Evolutionary conservation across 371 early-diverging fungal species (phyloP), one percentile per base, ranked within the genome.

Genomic region (Actinomucor elegans): DNA sequence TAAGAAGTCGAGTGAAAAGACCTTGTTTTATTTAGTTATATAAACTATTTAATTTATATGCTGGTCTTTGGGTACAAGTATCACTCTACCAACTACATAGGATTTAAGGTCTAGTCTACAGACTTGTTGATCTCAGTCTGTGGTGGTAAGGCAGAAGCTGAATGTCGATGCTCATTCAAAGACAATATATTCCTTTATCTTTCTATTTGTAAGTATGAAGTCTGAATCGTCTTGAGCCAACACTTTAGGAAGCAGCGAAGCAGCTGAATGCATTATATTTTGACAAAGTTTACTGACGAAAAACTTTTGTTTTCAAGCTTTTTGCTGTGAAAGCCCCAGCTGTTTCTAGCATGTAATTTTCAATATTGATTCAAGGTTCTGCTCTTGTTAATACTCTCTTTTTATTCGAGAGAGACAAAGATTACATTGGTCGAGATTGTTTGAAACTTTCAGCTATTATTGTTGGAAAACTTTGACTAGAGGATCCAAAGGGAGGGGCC

Each of bases 81-180:
- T n/a, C n/a, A n/a, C n/a, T n/a, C n/a, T n/a, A n/a, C n/a, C n/a
- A n/a, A n/a, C n/a, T n/a, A n/a, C n/a, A n/a, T n/a, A n/a, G n/a
- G n/a, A n/a, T n/a, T n/a, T n/a, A n/a, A n/a, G n/a, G n/a, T n/a
- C n/a, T n/a, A n/a, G n/a, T n/a, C n/a, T n/a, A n/a, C n/a, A n/a
- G n/a, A n/a, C 56, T 48, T 48, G 48, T 56, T 56, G 40, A 44
- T 55, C 48, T 41, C 47, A 48, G 38, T 47, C 8, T 33, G 42
- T 48, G 43, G 44, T 35, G 56, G 49, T 23, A 49, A 56, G 49
- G 44, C 48, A 56, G 49, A 56, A 56, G 56, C 48, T 48, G 56
- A 43, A 35, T 48, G 42, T 56, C 21, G 43, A 48, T 49, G 48
- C 44, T 56, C 1, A 36, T 56, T 56, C 28, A 49, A 56, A 56